A percentile compares a stretch with the other conserved stretches of the same genome.
Evolutionary conservation across 306 rosid species (phyloP).

Genomic region (Betula pendula): DNA sequence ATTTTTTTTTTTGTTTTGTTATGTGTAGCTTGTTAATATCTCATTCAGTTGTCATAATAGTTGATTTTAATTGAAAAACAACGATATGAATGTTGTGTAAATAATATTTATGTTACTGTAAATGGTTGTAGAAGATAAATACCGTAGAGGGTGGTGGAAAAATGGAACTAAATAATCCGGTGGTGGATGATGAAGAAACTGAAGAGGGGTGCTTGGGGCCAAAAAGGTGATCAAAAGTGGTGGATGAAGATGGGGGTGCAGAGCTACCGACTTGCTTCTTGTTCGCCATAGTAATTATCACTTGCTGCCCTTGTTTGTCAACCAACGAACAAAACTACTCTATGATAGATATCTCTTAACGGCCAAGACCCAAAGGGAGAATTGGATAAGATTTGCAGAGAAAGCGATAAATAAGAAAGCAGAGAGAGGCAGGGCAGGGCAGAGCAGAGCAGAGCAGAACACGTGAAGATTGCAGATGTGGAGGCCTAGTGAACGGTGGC

Average conservation of each 20-base stretch:
- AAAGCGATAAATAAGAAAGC: constrained; percentile 27
- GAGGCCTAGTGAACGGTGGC: constrained; percentile 18
- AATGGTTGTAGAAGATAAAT: constrained; percentile 16
- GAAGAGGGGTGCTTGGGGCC: constrained; percentile 59
- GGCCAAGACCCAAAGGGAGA: constrained; percentile 34
- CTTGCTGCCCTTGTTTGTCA: constrained; percentile 35
- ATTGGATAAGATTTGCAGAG: constrained; percentile 55
- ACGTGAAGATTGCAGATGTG: constrained; percentile 52
- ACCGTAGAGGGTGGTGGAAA: constrained; percentile 72
- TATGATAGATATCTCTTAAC: constrained; percentile 33
- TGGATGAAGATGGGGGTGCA: constrained; percentile 48
- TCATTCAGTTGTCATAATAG: neutral
- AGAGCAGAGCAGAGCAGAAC: constrained; percentile 14
- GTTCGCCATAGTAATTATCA: constrained; percentile 43
- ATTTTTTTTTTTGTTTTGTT: no score
- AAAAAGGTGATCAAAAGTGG: constrained; percentile 66
- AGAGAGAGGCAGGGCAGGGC: neutral
- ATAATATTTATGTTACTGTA: neutral
- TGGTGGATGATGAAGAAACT: constrained; percentile 48
- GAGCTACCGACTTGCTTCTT: constrained; percentile 47
- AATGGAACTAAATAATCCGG: constrained; percentile 61
- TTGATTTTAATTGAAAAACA: neutral
- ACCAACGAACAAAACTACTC: constrained; percentile 55
- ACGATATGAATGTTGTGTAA: neutral
- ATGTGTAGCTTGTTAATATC: neutral